A percentile compares a stretch with the other conserved stretches of the same genome.
Conservation (phyloP, 192 early-diverging fungal genomes). For the Coemansia brasiliensis region DNA sequence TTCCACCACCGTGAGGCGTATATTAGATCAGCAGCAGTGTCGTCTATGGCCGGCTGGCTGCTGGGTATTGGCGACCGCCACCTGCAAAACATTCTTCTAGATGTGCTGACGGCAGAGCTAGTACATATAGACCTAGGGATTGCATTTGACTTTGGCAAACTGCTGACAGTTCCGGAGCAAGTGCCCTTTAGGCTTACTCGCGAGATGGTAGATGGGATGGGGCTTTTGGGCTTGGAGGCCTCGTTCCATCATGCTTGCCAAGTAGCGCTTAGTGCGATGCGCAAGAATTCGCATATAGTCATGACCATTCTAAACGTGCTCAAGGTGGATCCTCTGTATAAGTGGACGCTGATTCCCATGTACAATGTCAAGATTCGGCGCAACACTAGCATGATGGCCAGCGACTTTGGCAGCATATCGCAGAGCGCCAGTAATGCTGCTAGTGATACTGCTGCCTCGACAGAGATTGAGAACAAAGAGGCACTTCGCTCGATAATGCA, state of each 20-base stretch:
- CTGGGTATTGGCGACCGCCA: slow-evolving; percentile 94
- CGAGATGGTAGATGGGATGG: slow-evolving; percentile 88
- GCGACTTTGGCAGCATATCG: slow-evolving; percentile 8
- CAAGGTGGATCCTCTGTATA: slow-evolving; percentile 87
- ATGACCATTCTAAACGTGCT: slow-evolving; percentile 91
- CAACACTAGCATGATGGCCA: slow-evolving; percentile 23
- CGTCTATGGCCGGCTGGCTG: slow-evolving; percentile 84
- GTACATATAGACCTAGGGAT: slow-evolving; percentile 97
- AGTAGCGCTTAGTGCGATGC: slow-evolving; percentile 74
- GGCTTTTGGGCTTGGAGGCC: slow-evolving; percentile 77
- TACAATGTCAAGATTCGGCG: slow-evolving; percentile 48
- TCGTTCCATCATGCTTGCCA: slow-evolving; percentile 77
- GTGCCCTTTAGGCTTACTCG: slow-evolving; percentile 91
- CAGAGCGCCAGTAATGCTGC: slow-evolving; percentile 4
- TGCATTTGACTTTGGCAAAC: slow-evolving; percentile 91
- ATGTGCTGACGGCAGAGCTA: slow-evolving; percentile 75
- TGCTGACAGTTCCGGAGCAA: slow-evolving; percentile 82
- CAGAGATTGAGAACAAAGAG: slow-evolving; percentile 61
- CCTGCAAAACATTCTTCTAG: slow-evolving; percentile 88
- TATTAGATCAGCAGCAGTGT: slow-evolving; percentile 78
- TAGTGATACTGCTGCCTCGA: slow-evolving; percentile 10
- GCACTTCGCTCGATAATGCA: slow-evolving; percentile 66
- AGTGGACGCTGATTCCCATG: slow-evolving; percentile 60
- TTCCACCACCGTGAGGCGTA: slow-evolving; percentile 70
- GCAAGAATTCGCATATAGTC: slow-evolving; percentile 76